Evolutionary conservation across 768 basidiomycete genomes (phyloP), one percentile per base, ranked within the genome.

Genomic region (Calocera cornea): DNA sequence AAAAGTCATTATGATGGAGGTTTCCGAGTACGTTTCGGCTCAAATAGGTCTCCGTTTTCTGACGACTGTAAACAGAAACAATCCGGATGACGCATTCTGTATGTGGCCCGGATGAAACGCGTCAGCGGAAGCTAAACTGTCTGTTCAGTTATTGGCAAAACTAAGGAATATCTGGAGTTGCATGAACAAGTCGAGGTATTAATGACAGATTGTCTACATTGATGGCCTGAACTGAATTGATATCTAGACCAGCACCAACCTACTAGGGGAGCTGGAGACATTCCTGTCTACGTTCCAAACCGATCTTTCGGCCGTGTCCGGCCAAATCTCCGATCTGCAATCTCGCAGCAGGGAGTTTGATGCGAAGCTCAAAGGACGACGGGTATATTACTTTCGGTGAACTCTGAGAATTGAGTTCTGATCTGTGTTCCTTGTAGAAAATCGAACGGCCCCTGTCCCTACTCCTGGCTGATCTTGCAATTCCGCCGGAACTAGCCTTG

Each of bases 271-370:
- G 0, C 82, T 99, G 1, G 88, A 97, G 71, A 82, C 86, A 1
- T 98, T 98, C 76, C 82, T 99, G 12, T 93, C 92, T 1, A 97
- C 91, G 0, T 99, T 99, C 73, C 95, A 97, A 77, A 88, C 83
- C 72, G 95, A 99, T 76, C 81, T 99, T 24, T 90, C 92, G 3
- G 87, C 88, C 1, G 97, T 98, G 11, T 97, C 97, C 1, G 91
- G 93, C 1, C 95, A 99, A 75, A 95, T 99, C 75, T 89, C 92
- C 0, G 92, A 97, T 70, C 81, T 99, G 27, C 97, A 98, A 73
- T 84, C 86, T 70, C 83, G 92, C 36, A 95, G 92, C 74, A 89
- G 90, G 71, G 89, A 89, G 44, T 97, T 98, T 19, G 97, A 98
- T 70, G 84, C 83, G 68, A 84, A 88, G 68, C 81, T 98, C 67